These are phyloP conservation scores for Amanita muscaria DNA, from an alignment of 768 basidiomycete species.

Conservation along the genomic window DNA sequence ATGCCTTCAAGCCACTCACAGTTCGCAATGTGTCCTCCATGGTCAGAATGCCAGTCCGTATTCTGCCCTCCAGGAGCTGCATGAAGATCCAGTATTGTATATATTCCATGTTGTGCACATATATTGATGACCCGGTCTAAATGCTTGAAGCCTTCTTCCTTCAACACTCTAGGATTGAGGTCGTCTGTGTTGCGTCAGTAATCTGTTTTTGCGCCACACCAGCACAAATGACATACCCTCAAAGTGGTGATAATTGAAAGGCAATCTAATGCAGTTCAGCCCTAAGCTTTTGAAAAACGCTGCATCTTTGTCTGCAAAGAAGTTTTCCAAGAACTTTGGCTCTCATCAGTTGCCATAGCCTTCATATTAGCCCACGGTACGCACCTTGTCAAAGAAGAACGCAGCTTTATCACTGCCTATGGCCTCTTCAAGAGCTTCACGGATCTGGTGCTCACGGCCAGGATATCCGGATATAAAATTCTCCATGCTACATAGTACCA, in stretches of 20 bases:
- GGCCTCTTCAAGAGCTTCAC: constrained; percentile 54
- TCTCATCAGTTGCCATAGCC: neutral
- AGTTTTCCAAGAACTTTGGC: constrained; percentile 69
- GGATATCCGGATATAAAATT: constrained; percentile 76
- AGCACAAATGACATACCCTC: constrained; percentile 46
- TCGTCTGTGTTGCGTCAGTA: constrained; percentile 35
- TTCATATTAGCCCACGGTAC: constrained; percentile 4
- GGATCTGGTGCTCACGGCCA: constrained; percentile 74
- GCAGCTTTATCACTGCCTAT: constrained; percentile 62
- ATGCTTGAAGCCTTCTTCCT: constrained; percentile 67
- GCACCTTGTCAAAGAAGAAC: constrained; percentile 79
- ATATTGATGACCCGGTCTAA: constrained; percentile 73
- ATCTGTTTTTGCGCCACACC: neutral
- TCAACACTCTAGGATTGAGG: constrained; percentile 71
- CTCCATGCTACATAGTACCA: constrained; percentile 46
- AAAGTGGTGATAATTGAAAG: constrained; percentile 70
- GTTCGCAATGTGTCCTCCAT: constrained; percentile 58
- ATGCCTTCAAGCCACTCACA: constrained; percentile 24
- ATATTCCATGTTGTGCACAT: constrained; percentile 69
- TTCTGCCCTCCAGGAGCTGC: constrained; percentile 69
- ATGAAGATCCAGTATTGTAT: constrained; percentile 78
- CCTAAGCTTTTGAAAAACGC: constrained; percentile 71
- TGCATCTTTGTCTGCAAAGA: constrained; percentile 72
- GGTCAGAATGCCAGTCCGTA: constrained; percentile 74
- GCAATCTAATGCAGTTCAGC: constrained; percentile 69